Conservation (phyloP, 805 yeast species). For the Wickerhamomyces ciferrii region DNA sequence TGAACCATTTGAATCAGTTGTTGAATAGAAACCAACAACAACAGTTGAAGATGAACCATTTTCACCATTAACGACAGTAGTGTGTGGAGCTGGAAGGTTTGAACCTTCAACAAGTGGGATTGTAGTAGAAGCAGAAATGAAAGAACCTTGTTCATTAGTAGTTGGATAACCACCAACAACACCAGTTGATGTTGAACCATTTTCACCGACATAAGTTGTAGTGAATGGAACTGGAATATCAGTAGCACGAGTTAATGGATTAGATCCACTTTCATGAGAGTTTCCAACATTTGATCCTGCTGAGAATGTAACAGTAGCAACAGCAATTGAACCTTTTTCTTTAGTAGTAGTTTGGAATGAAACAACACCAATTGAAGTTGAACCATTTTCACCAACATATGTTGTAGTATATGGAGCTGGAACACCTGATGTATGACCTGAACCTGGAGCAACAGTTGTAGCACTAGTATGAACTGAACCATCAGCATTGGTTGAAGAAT, state of each 20-base stretch:
- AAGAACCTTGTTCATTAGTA: neutral
- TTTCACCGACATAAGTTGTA: neutral
- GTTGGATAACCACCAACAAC: neutral
- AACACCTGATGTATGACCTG: neutral
- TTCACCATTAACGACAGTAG: neutral
- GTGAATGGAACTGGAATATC: neutral
- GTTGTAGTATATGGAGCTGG: neutral
- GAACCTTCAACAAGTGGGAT: neutral
- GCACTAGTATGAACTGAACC: neutral
- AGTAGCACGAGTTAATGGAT: neutral
- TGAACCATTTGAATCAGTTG: neutral
- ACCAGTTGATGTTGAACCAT: neutral
- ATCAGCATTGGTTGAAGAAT: constrained; percentile 1
- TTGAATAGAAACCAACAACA: neutral
- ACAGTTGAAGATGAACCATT: neutral
- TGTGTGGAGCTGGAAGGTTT: neutral
- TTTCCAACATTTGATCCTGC: neutral
- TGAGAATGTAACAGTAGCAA: neutral
- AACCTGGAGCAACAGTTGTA: neutral
- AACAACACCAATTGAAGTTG: neutral
- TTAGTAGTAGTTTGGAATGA: neutral
- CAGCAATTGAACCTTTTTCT: neutral
- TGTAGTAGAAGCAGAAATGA: neutral
- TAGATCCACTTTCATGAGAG: neutral
- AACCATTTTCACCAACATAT: neutral